A percentile compares a stretch with the other conserved stretches of the same genome.
phyloP scores from a whole-genome alignment of 2,329 filamentous ascomycete genomes.

The Rosellinia necatrix region DNA sequence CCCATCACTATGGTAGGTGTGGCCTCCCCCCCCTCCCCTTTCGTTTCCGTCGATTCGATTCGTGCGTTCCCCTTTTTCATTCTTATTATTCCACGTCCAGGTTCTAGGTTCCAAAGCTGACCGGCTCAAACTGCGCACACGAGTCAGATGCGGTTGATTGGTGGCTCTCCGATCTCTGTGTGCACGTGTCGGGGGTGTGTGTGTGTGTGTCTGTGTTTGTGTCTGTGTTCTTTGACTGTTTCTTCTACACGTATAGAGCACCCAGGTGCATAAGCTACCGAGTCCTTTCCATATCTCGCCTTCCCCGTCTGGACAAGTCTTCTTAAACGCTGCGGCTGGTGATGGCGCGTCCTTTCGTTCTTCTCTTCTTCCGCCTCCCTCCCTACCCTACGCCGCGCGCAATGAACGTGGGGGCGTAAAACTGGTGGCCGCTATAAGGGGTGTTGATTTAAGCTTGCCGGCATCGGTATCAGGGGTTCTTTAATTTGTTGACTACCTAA shows the following conservation, averaged over 20 bases:
- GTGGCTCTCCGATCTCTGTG: too few relatives aligned
- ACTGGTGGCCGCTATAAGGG: too few relatives aligned
- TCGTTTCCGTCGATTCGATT: not conserved
- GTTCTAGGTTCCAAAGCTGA: too few relatives aligned
- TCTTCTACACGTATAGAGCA: too few relatives aligned
- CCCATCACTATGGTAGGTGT: too few relatives aligned
- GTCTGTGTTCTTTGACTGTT: too few relatives aligned
- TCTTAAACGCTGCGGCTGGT: constrained; percentile 2
- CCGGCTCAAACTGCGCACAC: not conserved
- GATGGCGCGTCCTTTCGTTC: not conserved
- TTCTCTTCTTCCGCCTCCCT: not conserved
- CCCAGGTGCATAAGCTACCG: not conserved
- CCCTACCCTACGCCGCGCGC: not conserved
- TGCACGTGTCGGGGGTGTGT: too few relatives aligned
- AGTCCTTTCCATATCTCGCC: not conserved
- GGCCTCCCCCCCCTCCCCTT: not conserved
- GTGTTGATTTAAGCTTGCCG: not conserved
- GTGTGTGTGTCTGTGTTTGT: too few relatives aligned
- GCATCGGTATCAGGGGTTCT: too few relatives aligned
- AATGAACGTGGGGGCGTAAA: constrained; percentile 6
- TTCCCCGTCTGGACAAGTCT: constrained; percentile 19
- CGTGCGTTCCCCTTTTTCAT: not conserved
- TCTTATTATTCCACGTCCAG: not conserved
- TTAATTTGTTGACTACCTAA: too few relatives aligned
- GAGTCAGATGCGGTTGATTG: not conserved